A percentile compares a stretch with the other conserved stretches of the same genome.
Conservation (phyloP, 1,139 yeast genomes). For the Sugiyamaella paludigena region DNA sequence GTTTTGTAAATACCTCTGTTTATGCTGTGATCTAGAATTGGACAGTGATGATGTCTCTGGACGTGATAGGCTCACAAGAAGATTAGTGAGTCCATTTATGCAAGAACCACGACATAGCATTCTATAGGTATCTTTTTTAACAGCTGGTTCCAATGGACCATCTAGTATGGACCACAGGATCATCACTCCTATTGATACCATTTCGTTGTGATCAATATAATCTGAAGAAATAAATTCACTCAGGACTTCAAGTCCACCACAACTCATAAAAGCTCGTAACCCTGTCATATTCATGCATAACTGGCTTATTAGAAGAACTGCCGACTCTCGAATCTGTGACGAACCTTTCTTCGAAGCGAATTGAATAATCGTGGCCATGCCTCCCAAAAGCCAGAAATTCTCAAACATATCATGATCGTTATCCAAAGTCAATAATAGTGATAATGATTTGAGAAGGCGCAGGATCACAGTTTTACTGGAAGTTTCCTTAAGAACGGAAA, state of each 20-base stretch:
- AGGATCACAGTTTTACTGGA: slow-evolving; percentile 39
- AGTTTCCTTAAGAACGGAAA: slow-evolving; percentile 48
- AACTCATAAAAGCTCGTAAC: slow-evolving; percentile 51
- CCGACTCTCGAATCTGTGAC: slow-evolving; percentile 43
- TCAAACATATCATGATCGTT: slow-evolving; percentile 44
- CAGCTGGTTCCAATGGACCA: slow-evolving; percentile 28
- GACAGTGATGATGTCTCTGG: no score
- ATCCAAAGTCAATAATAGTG: slow-evolving; percentile 39
- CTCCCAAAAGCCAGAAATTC: slow-evolving; percentile 56
- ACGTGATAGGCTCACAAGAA: slow-evolving; percentile 1
- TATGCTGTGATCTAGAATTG: no score
- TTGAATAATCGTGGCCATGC: slow-evolving; percentile 51
- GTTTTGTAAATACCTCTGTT: no score
- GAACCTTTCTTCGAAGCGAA: slow-evolving; percentile 42
- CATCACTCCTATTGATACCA: slow-evolving; percentile 49
- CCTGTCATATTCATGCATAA: slow-evolving; percentile 42
- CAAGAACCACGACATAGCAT: slow-evolving; percentile 49
- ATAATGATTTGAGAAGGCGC: slow-evolving; percentile 45
- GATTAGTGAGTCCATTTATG: slow-evolving; percentile 30
- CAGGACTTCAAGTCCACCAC: slow-evolving; percentile 56
- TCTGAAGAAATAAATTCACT: slow-evolving; percentile 57
- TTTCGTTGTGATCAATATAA: slow-evolving; percentile 45
- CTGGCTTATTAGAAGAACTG: slow-evolving; percentile 44
- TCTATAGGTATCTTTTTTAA: slow-evolving; percentile 56
- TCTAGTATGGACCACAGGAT: slow-evolving; percentile 3